Base-by-base conservation (phyloP, 2,329 filamentous ascomycete genomes). In the Chaetomium sp. region DNA sequence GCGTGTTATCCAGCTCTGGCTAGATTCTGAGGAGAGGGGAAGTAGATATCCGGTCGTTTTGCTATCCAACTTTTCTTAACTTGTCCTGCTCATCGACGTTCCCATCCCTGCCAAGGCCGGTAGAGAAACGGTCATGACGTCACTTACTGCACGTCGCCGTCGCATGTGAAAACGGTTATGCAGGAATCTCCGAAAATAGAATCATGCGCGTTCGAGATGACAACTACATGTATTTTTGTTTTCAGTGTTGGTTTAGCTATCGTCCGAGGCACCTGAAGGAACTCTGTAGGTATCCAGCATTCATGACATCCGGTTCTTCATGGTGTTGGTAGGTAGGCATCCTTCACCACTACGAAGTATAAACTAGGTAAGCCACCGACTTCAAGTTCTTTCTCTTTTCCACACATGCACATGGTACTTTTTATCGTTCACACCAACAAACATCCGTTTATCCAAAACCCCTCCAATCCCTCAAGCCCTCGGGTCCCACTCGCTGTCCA, bases 401-500 rank as follows among this genome's bases (percentile, higher is more conserved):
- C n/a, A n/a, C n/a, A n/a, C n/a, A n/a, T n/a, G n/a, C n/a, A n/a
- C n/a, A n/a, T n/a, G n/a, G n/a, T n/a, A n/a, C n/a, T n/a, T n/a
- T n/a, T 42, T 1, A 42, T n/a, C 38, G 13, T 38, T n/a, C 16
- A 1, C 7, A 1, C 16, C n/a, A 47, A 10, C 23, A 51, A 4
- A 1, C 9, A 27, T 8, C 19, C 6, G 10, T 35, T n/a, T 45
- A 27, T 57, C 55, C 27, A 59, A 49, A 10, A 4, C 10, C 5
- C 13, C 5, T 13, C 7, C 35, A 3, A 5, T 2, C 10, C 55
- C 25, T 60, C 21, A 64, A 23, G 33, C 58, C 27, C 63, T 53
- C 33, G 64, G 64, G 45, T 66, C 64, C 64, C 64, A 66, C 4
- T 60, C 29, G 2, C 21, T 35, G 50, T 64, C 60, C 45, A 66